phyloP scores from a whole-genome alignment of 441 rosid species.

The Euphorbia corollata region DNA sequence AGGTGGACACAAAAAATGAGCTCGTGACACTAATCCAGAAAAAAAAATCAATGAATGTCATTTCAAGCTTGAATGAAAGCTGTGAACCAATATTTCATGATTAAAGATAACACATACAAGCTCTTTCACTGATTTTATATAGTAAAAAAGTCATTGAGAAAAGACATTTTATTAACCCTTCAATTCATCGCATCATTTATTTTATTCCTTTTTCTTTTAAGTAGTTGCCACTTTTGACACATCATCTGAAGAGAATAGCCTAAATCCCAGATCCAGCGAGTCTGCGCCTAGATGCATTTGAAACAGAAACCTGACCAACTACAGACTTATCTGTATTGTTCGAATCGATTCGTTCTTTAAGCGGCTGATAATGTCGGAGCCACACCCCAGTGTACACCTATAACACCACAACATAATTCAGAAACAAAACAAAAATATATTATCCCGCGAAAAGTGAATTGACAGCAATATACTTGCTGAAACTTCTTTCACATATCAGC shows the following conservation, averaged over 20 bases:
- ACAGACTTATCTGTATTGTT: conserved; percentile 35
- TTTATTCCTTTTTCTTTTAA: background rate
- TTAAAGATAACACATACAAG: background rate
- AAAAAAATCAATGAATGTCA: too few relatives aligned
- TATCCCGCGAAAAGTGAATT: background rate
- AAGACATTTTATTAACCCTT: conserved; percentile 4
- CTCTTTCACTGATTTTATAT: background rate
- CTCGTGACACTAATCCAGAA: background rate
- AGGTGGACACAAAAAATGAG: too few relatives aligned
- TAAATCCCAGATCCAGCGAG: conserved; percentile 56
- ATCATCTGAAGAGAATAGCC: background rate
- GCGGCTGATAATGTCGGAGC: conserved; percentile 74
- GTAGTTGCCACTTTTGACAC: background rate
- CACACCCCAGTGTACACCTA: conserved; percentile 87
- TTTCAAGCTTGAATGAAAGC: background rate
- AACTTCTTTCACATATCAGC: background rate
- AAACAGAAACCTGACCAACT: conserved; percentile 59
- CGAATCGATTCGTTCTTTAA: conserved; percentile 43
- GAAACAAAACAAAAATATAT: background rate
- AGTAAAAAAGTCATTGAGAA: background rate
- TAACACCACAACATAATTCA: background rate
- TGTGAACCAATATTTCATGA: background rate
- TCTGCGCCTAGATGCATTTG: conserved; percentile 85
- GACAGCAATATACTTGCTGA: background rate
- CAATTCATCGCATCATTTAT: background rate